Percentiles rank a stretch among this genome's conserved stretches.
These are phyloP conservation scores for Sphaerulina populicola DNA, from an alignment of 2,329 filamentous ascomycete genomes.

Conservation along the genomic window DNA sequence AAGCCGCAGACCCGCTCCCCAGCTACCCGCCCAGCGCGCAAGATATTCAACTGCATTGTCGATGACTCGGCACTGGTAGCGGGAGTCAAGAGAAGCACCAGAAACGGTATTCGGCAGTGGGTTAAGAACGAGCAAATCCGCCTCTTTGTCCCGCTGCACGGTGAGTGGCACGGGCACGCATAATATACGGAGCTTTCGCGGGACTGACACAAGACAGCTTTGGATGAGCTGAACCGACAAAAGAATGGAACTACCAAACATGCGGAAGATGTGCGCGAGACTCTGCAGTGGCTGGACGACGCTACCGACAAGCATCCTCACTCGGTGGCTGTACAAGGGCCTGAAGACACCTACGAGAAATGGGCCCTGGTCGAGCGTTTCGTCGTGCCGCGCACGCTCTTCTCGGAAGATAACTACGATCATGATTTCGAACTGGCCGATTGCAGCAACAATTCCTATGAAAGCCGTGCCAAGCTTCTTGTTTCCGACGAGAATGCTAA, in stretches of 20 bases:
- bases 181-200: neutral
- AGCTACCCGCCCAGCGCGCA: conserved; percentile 30
- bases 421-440: conserved; percentile 31
- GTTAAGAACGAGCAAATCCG: conserved; percentile 43
- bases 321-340: conserved; percentile 42
- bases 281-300: conserved; percentile 45
- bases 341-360: conserved; percentile 40
- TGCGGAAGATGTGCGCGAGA: conserved; percentile 41
- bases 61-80: conserved; percentile 46
- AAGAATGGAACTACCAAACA: conserved; percentile 37
- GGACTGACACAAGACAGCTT: conserved; percentile 30
- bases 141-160: conserved; percentile 46
- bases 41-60: conserved; percentile 48
- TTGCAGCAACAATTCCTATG: conserved; percentile 31
- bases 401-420: conserved; percentile 42
- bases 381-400: conserved; percentile 41
- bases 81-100: conserved; percentile 45
- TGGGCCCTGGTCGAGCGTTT: conserved; percentile 46
- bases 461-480: conserved; percentile 29
- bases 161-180: conserved; percentile 31
- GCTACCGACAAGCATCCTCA: conserved; percentile 40
- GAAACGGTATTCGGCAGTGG: conserved; percentile 47
- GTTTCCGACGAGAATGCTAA: conserved; percentile 31
- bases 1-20: conserved; percentile 10
- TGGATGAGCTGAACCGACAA: conserved; percentile 40